Percentiles rank a stretch among this genome's conserved stretches.
phyloP scores from a whole-genome alignment of 805 yeast species.

The Hanseniaspora mollemarum region DNA sequence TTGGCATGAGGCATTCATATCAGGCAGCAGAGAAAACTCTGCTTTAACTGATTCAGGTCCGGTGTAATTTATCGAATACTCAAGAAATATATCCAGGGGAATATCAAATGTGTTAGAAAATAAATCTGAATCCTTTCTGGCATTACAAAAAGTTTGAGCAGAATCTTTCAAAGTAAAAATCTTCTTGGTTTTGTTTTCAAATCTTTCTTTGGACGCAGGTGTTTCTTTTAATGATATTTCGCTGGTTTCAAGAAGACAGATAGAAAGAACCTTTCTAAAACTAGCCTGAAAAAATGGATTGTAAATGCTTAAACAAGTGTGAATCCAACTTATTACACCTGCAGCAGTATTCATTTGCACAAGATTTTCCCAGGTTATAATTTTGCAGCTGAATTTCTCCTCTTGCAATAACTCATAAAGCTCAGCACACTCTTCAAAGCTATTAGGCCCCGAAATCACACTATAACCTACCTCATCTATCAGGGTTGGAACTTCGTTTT shows the following conservation, averaged over 20 bases:
- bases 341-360: slow-evolving; percentile 9
- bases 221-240: background rate
- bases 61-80: background rate
- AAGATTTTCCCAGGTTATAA: slow-evolving; percentile 3
- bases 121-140: background rate
- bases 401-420: background rate
- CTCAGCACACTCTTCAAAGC: background rate
- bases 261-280: slow-evolving; percentile 32
- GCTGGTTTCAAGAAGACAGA: slow-evolving; percentile 23
- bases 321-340: slow-evolving; percentile 42
- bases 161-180: background rate
- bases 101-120: background rate
- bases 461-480: slow-evolving; percentile 5
- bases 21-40: background rate
- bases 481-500: background rate
- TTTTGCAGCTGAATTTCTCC: slow-evolving; percentile 3
- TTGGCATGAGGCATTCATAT: slow-evolving; percentile 17
- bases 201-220: background rate
- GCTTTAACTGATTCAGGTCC: background rate
- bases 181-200: background rate
- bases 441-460: background rate
- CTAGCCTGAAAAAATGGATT: slow-evolving; percentile 31
- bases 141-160: background rate
- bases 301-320: slow-evolving; percentile 32
- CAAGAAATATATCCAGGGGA: background rate